These are phyloP conservation scores for Ceratorhiza oryzae-sativae DNA, from an alignment of 1,284 basidiomycete genomes.

Conservation along the genomic window DNA sequence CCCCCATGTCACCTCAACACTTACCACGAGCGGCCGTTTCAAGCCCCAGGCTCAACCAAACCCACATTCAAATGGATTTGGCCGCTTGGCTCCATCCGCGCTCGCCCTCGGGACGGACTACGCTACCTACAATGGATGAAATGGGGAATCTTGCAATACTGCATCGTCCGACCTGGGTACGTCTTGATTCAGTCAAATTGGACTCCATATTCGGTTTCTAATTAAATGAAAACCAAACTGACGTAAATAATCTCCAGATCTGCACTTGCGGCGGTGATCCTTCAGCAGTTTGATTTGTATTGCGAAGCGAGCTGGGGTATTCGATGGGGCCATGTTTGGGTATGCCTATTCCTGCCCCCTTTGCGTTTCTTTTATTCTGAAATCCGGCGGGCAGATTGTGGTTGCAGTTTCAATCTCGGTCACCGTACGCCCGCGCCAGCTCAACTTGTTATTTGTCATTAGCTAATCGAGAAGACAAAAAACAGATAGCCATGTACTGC, in stretches of 20 bases:
- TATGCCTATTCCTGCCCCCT: slow-evolving; percentile 50
- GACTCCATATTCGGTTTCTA: not conserved
- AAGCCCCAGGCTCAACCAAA: slow-evolving; percentile 18
- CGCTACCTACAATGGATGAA: slow-evolving; percentile 81
- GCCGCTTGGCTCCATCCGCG: slow-evolving; percentile 66
- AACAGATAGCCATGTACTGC: slow-evolving; percentile 75
- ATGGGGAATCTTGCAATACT: slow-evolving; percentile 83
- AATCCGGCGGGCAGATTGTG: slow-evolving; percentile 56
- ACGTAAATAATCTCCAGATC: not conserved
- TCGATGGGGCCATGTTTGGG: slow-evolving; percentile 74
- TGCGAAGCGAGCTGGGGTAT: slow-evolving; percentile 75
- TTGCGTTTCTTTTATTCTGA: not conserved
- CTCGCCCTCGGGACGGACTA: slow-evolving; percentile 61
- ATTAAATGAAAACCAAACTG: not conserved
- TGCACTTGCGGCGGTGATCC: slow-evolving; percentile 56
- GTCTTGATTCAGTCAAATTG: slow-evolving; percentile 43
- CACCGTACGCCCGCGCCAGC: slow-evolving; percentile 48
- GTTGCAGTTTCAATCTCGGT: slow-evolving; percentile 74
- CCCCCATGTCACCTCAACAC: not conserved
- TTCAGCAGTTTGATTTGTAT: slow-evolving; percentile 71
- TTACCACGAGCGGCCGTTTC: slow-evolving; percentile 1
- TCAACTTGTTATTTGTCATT: not conserved
- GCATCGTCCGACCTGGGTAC: slow-evolving; percentile 69
- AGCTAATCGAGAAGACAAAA: slow-evolving; percentile 19
- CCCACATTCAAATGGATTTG: slow-evolving; percentile 64